These are phyloP conservation scores for Protostelium mycophagum DNA, from an alignment of 78 protist species.

Conservation along the genomic window DNA sequence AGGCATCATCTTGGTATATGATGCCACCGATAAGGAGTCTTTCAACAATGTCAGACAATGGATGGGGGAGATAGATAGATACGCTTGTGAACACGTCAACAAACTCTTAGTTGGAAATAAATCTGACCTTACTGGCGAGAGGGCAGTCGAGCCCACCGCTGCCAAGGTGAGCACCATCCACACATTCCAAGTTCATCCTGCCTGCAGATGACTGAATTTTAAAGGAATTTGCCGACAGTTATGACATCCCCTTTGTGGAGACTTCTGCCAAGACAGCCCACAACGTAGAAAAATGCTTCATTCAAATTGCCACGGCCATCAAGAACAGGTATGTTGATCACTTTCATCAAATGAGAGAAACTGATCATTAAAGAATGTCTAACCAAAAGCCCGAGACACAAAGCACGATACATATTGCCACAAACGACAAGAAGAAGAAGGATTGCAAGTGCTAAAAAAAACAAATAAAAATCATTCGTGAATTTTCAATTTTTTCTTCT, in stretches of 20 bases:
- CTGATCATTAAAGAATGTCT: neutral
- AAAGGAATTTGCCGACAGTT: slow-evolving; percentile 84
- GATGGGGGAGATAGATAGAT: slow-evolving; percentile 94
- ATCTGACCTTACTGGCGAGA: slow-evolving; percentile 89
- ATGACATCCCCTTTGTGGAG: slow-evolving; percentile 95
- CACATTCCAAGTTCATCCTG: neutral
- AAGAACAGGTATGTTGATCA: slow-evolving; percentile 47
- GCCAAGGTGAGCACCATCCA: slow-evolving; percentile 37
- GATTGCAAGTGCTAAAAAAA: neutral
- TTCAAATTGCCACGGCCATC: slow-evolving; percentile 94
- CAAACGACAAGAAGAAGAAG: neutral
- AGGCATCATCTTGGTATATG: slow-evolving; percentile 97
- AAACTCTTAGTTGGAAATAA: slow-evolving; percentile 99
- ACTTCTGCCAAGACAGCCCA: slow-evolving; percentile 95
- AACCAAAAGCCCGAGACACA: neutral
- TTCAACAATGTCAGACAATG: slow-evolving; percentile 98
- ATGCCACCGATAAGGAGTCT: slow-evolving; percentile 93
- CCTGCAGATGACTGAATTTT: no score
- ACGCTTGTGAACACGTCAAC: slow-evolving; percentile 97
- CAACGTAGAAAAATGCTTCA: slow-evolving; percentile 97
- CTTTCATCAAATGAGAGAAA: neutral
- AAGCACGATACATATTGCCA: neutral
- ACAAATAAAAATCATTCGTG: neutral
- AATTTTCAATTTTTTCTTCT: no score
- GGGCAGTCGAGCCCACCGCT: slow-evolving; percentile 69